Percentiles rank a stretch among this genome's conserved stretches.
Conservation (phyloP, 2,329 filamentous ascomycete genomes). For the Aspergillus carbonarius region DNA sequence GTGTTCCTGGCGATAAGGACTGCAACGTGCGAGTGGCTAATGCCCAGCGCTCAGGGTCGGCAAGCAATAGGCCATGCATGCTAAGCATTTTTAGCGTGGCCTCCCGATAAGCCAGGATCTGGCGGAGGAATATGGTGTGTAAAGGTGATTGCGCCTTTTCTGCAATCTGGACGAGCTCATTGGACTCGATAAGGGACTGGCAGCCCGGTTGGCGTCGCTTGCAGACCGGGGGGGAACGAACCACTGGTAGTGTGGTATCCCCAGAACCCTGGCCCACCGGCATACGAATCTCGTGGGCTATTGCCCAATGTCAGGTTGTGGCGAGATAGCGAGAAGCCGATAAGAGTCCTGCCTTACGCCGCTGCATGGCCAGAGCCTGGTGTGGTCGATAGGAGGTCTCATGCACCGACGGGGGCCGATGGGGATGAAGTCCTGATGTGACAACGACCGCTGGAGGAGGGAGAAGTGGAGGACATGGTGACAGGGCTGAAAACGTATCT, state of each 20-base stretch:
- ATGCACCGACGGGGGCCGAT: neutral
- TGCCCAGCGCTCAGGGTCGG: neutral
- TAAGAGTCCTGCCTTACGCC: neutral
- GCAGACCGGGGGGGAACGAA: neutral
- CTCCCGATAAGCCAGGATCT: neutral
- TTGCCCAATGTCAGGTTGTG: neutral
- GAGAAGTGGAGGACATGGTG: no score
- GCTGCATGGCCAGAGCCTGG: neutral
- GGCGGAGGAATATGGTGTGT: neutral
- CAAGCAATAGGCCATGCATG: neutral
- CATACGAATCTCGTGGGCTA: neutral
- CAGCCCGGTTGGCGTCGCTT: neutral
- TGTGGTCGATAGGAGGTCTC: neutral
- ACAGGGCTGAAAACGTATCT: no score
- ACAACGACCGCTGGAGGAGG: no score
- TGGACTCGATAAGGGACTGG: neutral
- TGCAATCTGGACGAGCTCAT: neutral
- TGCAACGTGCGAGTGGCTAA: neutral
- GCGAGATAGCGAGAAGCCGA: neutral
- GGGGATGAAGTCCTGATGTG: neutral
- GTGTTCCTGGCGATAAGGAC: neutral
- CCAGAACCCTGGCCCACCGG: neutral
- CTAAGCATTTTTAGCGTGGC: slow-evolving; percentile 3
- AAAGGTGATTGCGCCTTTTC: neutral
- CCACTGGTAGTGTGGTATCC: neutral